phyloP scores from a whole-genome alignment of 2,329 filamentous ascomycete genomes.

The Colletotrichum destructivum region DNA sequence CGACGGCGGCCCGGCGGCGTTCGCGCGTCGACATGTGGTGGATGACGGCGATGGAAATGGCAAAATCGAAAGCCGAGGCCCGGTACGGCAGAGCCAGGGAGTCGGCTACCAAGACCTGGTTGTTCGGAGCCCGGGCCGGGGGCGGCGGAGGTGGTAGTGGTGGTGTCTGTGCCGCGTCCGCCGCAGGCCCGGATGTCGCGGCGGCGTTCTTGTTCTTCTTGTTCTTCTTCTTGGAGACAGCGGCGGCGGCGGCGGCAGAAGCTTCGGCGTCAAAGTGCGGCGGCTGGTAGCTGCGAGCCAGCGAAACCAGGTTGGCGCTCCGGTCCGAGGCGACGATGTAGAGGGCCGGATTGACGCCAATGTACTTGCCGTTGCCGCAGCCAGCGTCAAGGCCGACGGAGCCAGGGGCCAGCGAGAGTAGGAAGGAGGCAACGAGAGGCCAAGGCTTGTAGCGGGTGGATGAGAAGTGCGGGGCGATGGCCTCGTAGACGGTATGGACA shows the following conservation, averaged over 20 bases:
- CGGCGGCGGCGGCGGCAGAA: constrained; percentile 32
- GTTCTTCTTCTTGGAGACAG: constrained; percentile 33
- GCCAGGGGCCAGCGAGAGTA: constrained; percentile 76
- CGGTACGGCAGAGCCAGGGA: constrained; percentile 87
- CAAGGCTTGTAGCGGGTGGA: constrained; percentile 87
- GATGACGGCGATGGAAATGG: constrained; percentile 92
- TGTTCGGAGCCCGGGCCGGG: constrained; percentile 7
- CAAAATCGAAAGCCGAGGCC: constrained; percentile 77
- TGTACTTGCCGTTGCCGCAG: constrained; percentile 97
- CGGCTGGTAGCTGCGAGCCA: constrained; percentile 57
- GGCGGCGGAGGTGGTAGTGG: not conserved
- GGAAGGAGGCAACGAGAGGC: constrained; percentile 89
- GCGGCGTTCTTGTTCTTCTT: constrained; percentile 28
- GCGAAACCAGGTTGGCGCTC: constrained; percentile 71
- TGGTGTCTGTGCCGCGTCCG: constrained; percentile 7
- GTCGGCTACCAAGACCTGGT: constrained; percentile 82
- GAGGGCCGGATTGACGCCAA: constrained; percentile 82
- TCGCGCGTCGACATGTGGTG: constrained; percentile 89
- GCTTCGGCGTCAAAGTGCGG: constrained; percentile 28
- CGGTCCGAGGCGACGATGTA: constrained; percentile 90
- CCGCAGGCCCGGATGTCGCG: not conserved
- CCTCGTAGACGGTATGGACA: constrained; percentile 93
- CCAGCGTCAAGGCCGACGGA: constrained; percentile 91
- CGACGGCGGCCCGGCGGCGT: constrained; percentile 81
- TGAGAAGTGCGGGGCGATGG: constrained; percentile 88